These are phyloP conservation scores for Prosopis cineraria DNA, from an alignment of 306 rosid genomes.

Conservation along the genomic window DNA sequence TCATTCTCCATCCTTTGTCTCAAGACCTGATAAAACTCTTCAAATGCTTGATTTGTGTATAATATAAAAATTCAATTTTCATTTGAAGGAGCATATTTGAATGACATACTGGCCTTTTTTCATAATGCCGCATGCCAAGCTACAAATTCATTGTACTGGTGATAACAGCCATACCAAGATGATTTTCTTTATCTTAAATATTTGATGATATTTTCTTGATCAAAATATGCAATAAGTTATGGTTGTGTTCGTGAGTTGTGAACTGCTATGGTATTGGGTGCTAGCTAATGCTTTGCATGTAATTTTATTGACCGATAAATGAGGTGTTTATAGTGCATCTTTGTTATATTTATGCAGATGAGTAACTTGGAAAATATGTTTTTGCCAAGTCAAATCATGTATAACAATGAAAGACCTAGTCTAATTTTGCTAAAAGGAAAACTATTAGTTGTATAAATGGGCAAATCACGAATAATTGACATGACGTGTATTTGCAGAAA, in stretches of 20 bases:
- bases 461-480: slow-evolving; percentile 23
- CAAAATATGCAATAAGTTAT: background rate
- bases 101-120: background rate
- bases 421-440: background rate
- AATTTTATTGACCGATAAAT: slow-evolving; percentile 12
- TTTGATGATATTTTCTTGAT: slow-evolving; percentile 15
- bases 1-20: too few species aligned
- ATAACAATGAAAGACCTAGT: slow-evolving; percentile 11
- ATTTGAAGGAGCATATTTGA: background rate
- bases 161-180: slow-evolving; percentile 23
- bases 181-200: slow-evolving; percentile 18
- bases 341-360: background rate
- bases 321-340: background rate
- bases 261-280: background rate
- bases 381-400: slow-evolving; percentile 12
- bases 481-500: slow-evolving; percentile 63
- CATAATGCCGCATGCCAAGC: slow-evolving; percentile 2
- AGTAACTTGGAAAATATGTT: background rate
- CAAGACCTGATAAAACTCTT: too few species aligned
- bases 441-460: slow-evolving; percentile 29
- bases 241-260: slow-evolving; percentile 11
- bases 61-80: background rate
- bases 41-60: background rate
- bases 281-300: slow-evolving; percentile 3
- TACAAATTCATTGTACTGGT: background rate